These are phyloP conservation scores for Hypholoma sublateritium DNA, from an alignment of 768 basidiomycete genomes.

Conservation along the genomic window DNA sequence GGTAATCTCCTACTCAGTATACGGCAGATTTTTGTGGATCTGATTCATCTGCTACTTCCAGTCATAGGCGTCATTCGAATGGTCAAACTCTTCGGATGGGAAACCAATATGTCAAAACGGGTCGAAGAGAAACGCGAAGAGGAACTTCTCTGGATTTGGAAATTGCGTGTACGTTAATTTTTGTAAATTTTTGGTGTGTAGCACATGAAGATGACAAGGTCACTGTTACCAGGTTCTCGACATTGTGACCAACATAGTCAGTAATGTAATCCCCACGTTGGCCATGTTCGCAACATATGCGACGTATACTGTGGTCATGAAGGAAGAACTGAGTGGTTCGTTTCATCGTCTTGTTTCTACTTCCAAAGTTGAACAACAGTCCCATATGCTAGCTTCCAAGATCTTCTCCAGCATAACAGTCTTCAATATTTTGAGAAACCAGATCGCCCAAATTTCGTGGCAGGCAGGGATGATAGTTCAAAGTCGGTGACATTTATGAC, in stretches of 20 bases:
- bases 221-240: not conserved
- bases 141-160: not conserved
- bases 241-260: not conserved
- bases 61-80: not conserved
- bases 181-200: not conserved
- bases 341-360: not conserved
- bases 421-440: not conserved
- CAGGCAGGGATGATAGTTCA: not conserved
- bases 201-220: not conserved
- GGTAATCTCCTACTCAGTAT: constrained; percentile 25
- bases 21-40: too few relatives aligned
- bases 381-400: not conserved
- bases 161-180: not conserved
- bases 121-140: not conserved
- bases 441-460: not conserved
- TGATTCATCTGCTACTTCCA: not conserved
- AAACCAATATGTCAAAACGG: not conserved
- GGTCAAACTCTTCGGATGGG: not conserved
- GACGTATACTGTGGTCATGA: not conserved
- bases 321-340: not conserved
- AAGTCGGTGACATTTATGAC: not conserved
- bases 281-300: constrained; percentile 1
- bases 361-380: not conserved
- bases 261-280: not conserved
- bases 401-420: constrained; percentile 4